Conservation (phyloP, 1,284 basidiomycete genomes). For the Trichosporon inkin region DNA sequence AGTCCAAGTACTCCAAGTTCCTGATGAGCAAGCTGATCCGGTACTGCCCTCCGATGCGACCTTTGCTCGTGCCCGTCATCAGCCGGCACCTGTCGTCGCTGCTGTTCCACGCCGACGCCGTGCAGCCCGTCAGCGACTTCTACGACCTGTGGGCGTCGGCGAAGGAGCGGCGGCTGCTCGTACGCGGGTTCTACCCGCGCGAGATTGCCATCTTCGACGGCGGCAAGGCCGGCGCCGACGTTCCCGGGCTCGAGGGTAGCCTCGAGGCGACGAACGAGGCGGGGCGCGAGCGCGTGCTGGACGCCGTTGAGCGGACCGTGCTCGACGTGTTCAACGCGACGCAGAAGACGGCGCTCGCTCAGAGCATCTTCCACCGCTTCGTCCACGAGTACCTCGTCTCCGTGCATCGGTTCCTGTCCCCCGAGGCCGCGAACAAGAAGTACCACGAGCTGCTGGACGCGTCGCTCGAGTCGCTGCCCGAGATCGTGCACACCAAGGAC, state of each 20-base stretch:
- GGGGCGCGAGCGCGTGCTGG: constrained; percentile 62
- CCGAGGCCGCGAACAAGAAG: constrained; percentile 46
- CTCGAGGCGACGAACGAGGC: constrained; percentile 64
- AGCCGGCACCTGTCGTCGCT: constrained; percentile 67
- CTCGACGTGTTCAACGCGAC: constrained; percentile 82
- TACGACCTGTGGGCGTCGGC: constrained; percentile 80
- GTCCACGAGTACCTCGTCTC: constrained; percentile 50
- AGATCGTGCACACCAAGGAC: constrained; percentile 87
- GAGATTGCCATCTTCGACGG: constrained; percentile 75
- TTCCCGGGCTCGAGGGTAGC: constrained; percentile 60
- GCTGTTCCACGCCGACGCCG: constrained; percentile 75
- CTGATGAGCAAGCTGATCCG: constrained; percentile 77
- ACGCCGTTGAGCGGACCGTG: constrained; percentile 66
- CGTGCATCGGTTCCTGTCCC: constrained; percentile 42
- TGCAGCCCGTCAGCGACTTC: constrained; percentile 73
- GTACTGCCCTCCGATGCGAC: constrained; percentile 63
- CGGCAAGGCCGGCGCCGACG: constrained; percentile 51
- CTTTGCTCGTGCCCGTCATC: constrained; percentile 67
- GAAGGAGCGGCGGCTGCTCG: constrained; percentile 69
- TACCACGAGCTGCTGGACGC: constrained; percentile 48
- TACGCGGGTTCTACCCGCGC: constrained; percentile 82
- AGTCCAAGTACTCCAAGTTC: constrained; percentile 89
- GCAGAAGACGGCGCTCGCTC: constrained; percentile 78
- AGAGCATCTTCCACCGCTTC: constrained; percentile 77
- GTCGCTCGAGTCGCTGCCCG: constrained; percentile 74